phyloP scores from a whole-genome alignment of 2,329 filamentous ascomycete species.

The Fusarium tjaetaba region DNA sequence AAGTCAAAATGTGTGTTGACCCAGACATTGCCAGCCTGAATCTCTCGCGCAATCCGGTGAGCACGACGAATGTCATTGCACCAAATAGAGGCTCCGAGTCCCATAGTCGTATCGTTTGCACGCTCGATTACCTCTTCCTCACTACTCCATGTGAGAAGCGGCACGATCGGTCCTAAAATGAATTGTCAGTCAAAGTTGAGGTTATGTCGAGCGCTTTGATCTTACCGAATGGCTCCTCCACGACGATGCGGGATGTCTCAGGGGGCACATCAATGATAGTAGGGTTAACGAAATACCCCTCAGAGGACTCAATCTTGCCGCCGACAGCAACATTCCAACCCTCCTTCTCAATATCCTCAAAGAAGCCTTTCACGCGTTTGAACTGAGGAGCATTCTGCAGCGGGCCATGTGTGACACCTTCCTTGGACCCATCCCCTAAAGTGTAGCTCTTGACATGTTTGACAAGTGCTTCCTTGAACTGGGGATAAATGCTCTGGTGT shows the following conservation, averaged over 20 bases:
- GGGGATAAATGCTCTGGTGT: conserved; percentile 66
- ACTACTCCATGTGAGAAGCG: conserved; percentile 67
- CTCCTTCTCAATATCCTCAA: conserved; percentile 61
- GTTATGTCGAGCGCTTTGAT: too few species aligned
- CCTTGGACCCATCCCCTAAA: conserved; percentile 56
- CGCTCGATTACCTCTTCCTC: conserved; percentile 68
- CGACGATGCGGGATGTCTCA: conserved; percentile 64
- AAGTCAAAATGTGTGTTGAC: conserved; percentile 66
- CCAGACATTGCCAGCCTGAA: conserved; percentile 69
- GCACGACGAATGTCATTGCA: conserved; percentile 43
- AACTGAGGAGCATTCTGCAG: conserved; percentile 74
- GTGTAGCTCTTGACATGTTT: conserved; percentile 52
- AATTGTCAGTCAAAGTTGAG: rapidly evolving
- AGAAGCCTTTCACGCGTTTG: conserved; percentile 56
- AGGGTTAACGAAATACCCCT: conserved; percentile 66
- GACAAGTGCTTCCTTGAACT: conserved; percentile 57
- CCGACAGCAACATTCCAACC: conserved; percentile 55
- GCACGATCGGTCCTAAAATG: conserved; percentile 62
- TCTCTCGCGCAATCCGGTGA: conserved; percentile 60
- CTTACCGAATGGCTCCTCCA: conserved; percentile 60
- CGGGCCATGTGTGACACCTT: conserved; percentile 60
- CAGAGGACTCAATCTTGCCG: conserved; percentile 24
- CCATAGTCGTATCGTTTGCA: conserved; percentile 64
- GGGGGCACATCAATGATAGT: conserved; percentile 69
- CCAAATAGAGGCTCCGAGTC: conserved; percentile 67